phyloP scores from a whole-genome alignment of 2,329 filamentous ascomycete genomes.

The Colletotrichum phormii region DNA sequence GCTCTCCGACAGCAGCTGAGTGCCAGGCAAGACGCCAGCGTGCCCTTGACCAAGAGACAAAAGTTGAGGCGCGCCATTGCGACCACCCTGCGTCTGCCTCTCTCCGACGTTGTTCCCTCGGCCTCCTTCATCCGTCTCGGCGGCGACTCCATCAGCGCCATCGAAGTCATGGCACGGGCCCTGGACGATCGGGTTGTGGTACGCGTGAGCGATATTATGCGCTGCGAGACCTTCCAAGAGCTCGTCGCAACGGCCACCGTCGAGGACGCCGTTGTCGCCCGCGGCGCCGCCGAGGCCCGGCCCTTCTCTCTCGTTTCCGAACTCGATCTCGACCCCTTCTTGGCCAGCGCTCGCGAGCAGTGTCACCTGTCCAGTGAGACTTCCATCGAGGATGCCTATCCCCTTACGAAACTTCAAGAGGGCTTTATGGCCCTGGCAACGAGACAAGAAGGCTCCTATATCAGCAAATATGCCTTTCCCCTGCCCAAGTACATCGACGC shows the following conservation, averaged over 20 bases:
- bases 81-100: constrained; percentile 1
- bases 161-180: constrained; percentile 26
- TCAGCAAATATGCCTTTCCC: constrained; percentile 44
- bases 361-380: not conserved
- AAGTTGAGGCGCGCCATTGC: constrained; percentile 8
- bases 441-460: constrained; percentile 50
- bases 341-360: constrained; percentile 5
- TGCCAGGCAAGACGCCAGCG: not conserved
- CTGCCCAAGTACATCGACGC: constrained; percentile 39
- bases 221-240: not conserved
- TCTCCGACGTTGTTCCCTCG: not conserved
- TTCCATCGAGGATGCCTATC: constrained; percentile 24
- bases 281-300: not conserved
- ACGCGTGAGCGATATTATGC: not conserved
- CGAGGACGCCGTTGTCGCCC: not conserved
- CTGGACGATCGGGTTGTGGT: constrained; percentile 4
- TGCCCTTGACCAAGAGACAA: not conserved
- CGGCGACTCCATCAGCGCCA: constrained; percentile 49
- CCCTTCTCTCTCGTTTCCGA: not conserved
- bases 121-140: constrained; percentile 42
- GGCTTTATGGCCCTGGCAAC: constrained; percentile 50
- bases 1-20: not conserved
- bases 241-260: not conserved
- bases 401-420: constrained; percentile 41
- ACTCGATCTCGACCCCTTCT: not conserved